phyloP scores from a whole-genome alignment of 1,139 yeast genomes.

The Scheffersomyces titani region DNA sequence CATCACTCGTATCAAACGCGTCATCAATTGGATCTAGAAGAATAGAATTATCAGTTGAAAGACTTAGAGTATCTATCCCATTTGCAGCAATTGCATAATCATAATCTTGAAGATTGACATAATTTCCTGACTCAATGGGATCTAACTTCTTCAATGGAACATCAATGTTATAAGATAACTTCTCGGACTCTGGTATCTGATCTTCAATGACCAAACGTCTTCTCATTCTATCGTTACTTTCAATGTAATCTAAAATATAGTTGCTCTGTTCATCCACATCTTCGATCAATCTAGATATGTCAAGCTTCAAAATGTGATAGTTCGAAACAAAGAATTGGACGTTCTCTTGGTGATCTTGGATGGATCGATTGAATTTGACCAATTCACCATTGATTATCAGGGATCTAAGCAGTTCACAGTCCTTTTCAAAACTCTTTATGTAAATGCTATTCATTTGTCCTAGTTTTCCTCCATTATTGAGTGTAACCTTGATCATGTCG shows the following conservation, averaged over 20 bases:
- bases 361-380: constrained; percentile 47
- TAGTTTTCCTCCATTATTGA: constrained; percentile 41
- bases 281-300: constrained; percentile 38
- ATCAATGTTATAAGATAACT: constrained; percentile 38
- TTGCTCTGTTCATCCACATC: constrained; percentile 18
- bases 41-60: constrained; percentile 19
- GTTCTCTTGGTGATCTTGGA: constrained; percentile 68
- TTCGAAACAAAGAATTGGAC: constrained; percentile 48
- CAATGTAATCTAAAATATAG: constrained; percentile 64
- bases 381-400: constrained; percentile 52
- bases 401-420: constrained; percentile 45
- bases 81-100: constrained; percentile 17
- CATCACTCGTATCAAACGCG: constrained; percentile 49
- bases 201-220: constrained; percentile 56
- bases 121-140: constrained; percentile 7
- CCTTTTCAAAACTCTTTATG: constrained; percentile 42
- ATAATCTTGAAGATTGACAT: constrained; percentile 14
- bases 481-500: constrained; percentile 36
- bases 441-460: constrained; percentile 41
- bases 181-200: constrained; percentile 46
- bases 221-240: constrained; percentile 67
- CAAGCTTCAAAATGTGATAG: constrained; percentile 49
- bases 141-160: constrained; percentile 37
- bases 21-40: constrained; percentile 21
- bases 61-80: constrained; percentile 28